These are phyloP conservation scores for Pueraria montana DNA, from an alignment of 306 rosid species.

Conservation along the genomic window DNA sequence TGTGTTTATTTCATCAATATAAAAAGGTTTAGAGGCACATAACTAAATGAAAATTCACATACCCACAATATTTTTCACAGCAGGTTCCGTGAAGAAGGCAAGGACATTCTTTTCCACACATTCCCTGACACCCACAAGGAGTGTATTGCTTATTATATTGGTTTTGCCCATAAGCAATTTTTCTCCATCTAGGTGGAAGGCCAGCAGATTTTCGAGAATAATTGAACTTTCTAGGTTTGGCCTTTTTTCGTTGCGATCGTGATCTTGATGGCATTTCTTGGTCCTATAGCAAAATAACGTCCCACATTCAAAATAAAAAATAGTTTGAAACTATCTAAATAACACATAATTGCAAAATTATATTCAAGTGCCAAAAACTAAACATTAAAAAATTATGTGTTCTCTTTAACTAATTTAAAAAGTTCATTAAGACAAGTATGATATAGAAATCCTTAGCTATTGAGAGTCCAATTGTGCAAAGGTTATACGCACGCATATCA, in stretches of 20 bases:
- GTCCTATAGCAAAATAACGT: slow-evolving; percentile 52
- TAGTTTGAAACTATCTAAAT: neutral
- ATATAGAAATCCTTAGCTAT: too few relatives aligned
- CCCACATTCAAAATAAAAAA: slow-evolving; percentile 11
- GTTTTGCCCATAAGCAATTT: slow-evolving; percentile 65
- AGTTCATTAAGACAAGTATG: too few relatives aligned
- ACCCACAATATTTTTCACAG: slow-evolving; percentile 96
- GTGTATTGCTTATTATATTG: slow-evolving; percentile 62
- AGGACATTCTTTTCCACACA: slow-evolving; percentile 84
- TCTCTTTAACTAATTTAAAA: neutral
- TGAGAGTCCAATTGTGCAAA: neutral
- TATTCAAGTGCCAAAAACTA: neutral
- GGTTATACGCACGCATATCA: neutral
- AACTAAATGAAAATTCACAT: slow-evolving; percentile 31
- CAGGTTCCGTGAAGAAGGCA: slow-evolving; percentile 68
- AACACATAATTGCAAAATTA: slow-evolving; percentile 15
- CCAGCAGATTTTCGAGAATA: slow-evolving; percentile 81
- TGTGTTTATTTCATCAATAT: too few relatives aligned
- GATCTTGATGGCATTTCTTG: slow-evolving; percentile 68
- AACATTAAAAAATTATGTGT: neutral
- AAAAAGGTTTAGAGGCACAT: neutral
- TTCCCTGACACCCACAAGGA: slow-evolving; percentile 80
- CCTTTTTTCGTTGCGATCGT: slow-evolving; percentile 62
- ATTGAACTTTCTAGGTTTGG: slow-evolving; percentile 69
- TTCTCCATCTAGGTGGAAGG: slow-evolving; percentile 72